Evolutionary conservation across 2,329 filamentous ascomycete genomes (phyloP), one percentile per base, ranked within the genome.

Genomic region (Claviceps sp.): DNA sequence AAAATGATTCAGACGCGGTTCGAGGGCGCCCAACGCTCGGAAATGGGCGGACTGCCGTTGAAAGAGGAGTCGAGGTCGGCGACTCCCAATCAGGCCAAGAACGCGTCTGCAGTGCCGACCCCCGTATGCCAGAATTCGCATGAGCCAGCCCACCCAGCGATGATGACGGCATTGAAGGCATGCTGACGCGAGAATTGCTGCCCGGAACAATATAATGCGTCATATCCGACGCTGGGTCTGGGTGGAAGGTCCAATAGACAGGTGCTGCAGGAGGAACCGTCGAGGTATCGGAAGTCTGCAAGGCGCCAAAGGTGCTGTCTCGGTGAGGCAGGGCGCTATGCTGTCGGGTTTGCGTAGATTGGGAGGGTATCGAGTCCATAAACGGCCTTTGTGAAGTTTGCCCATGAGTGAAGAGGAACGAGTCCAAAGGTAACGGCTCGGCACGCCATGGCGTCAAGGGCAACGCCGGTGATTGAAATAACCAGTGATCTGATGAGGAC

Each of bases 401-500:
- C 5, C 39, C 45, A 34, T 51, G 52, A 39, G 38, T 5, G n/a
- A 48, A 40, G 37, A 51, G 49, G 3, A 51, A 39, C 13, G 45
- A 36, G 23, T 23, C 44, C 13, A 46, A 7, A 13, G 49, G 49
- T n/a, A 51, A 40, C 4, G 52, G n/a, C 34, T 59, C 56, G 42
- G 53, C 22, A 43, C 55, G 57, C 61, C 61, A 62, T 52, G 59
- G 50, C 43, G 61, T 59, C 22, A 56, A 45, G 38, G 54, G 39
- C 40, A 55, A 53, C 22, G 50, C 49, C n/a, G 60, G 60, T 26
- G 56, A 51, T 47, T 57, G 57, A 47, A 55, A 49, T 46, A 53
- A 52, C 64, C 64, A 66, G 39, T 57, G 51, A 45, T 50, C 56
- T 20, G 60, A 55, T 37, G 59, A 55, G 34, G 58, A 54, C 50